phyloP scores from a whole-genome alignment of 257 asterid species.

The Eucommia ulmoides region DNA sequence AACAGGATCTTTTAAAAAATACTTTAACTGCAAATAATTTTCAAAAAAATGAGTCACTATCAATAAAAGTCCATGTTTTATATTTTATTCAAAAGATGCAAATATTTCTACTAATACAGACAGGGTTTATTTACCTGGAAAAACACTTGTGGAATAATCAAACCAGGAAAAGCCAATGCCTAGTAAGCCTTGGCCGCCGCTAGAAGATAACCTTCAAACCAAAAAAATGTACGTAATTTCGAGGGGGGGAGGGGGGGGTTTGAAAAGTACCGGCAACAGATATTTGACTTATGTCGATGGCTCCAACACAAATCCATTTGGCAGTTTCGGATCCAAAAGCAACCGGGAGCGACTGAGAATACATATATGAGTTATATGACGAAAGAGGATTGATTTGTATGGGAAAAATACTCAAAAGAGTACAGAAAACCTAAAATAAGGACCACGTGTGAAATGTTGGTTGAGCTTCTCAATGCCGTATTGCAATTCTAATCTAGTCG shows the following conservation, averaged over 20 bases:
- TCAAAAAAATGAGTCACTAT: not conserved
- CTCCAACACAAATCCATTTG: constrained; percentile 98
- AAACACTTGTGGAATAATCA: constrained; percentile 77
- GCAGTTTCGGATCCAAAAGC: constrained; percentile 95
- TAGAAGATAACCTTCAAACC: constrained; percentile 74
- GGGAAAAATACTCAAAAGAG: not conserved
- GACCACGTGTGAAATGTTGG: too few species aligned
- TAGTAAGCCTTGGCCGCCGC: constrained; percentile 78
- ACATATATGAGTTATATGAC: not conserved
- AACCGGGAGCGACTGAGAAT: constrained; percentile 77
- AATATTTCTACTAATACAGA: not conserved
- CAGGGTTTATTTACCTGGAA: constrained; percentile 90
- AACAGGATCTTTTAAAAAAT: constrained; percentile 40
- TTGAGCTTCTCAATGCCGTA: too few species aligned
- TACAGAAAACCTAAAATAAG: constrained; percentile 59
- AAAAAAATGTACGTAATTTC: not conserved
- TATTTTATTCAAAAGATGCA: not conserved
- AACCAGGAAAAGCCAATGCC: constrained; percentile 74
- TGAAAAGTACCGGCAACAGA: constrained; percentile 66
- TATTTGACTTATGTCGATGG: constrained; percentile 80
- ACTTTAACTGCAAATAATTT: constrained; percentile 27
- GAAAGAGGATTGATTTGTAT: not conserved
- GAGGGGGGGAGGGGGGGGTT: not conserved
- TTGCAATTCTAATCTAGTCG: too few species aligned
- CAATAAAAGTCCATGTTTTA: not conserved